Conservation (phyloP, 192 early-diverging fungal species). For the Coemansia sp. region DNA sequence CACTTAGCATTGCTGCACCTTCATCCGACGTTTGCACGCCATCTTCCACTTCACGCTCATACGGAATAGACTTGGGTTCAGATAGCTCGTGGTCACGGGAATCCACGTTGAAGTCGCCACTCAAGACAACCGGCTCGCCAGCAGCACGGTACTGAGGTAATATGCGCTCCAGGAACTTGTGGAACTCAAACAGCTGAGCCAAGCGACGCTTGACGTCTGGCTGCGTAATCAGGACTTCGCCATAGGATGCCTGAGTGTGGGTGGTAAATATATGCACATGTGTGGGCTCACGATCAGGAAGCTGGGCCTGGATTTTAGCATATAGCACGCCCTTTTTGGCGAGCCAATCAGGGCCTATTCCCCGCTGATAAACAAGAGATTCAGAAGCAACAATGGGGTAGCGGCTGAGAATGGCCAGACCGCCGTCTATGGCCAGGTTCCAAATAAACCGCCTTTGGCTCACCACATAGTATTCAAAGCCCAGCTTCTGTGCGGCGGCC, state of each 20-base stretch:
- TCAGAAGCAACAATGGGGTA: constrained; percentile 64
- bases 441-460: constrained; percentile 61
- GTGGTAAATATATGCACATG: constrained; percentile 75
- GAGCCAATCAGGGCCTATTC: constrained; percentile 70
- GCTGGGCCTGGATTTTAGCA: constrained; percentile 63
- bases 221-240: constrained; percentile 55
- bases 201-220: constrained; percentile 55
- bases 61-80: constrained; percentile 19
- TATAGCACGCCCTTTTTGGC: constrained; percentile 75
- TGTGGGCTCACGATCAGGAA: constrained; percentile 13
- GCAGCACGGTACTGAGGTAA: constrained; percentile 40
- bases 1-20: constrained; percentile 58
- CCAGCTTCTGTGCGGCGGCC: constrained; percentile 59
- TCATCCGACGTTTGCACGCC: constrained; percentile 52
- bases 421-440: constrained; percentile 70
- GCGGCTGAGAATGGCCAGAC: constrained; percentile 70
- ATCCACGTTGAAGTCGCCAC: constrained; percentile 67
- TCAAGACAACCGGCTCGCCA: constrained; percentile 60
- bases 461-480: constrained; percentile 66
- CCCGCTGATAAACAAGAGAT: constrained; percentile 62
- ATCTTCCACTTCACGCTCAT: constrained; percentile 52
- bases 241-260: constrained; percentile 80
- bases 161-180: constrained; percentile 62
- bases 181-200: constrained; percentile 64
- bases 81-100: constrained; percentile 41